Conservation (phyloP, 495 filamentous ascomycete species). For the Talaromyces liani region DNA sequence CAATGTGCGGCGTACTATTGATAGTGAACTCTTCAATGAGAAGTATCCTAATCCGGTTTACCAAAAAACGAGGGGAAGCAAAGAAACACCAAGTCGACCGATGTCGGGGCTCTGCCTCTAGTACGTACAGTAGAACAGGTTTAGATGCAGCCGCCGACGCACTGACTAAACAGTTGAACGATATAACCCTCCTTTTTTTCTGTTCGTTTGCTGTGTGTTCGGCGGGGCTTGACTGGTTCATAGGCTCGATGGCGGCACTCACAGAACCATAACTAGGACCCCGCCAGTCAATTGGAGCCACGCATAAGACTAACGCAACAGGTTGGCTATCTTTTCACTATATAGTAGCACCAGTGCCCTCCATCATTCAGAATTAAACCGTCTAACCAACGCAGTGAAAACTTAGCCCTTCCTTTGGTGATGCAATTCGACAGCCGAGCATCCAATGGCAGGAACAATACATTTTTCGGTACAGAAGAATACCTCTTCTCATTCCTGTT, state of each 20-base stretch:
- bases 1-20: neutral
- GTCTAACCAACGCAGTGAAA: neutral
- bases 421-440: neutral
- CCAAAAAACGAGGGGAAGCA: neutral
- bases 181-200: neutral
- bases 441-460: neutral
- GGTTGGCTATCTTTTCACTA: neutral
- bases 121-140: neutral
- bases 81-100: neutral
- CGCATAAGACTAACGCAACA: constrained; percentile 11
- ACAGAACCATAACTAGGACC: neutral
- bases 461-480: neutral
- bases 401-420: neutral
- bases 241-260: neutral
- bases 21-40: neutral
- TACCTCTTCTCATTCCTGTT: neutral
- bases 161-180: neutral
- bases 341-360: neutral
- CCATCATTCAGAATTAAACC: neutral
- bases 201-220: neutral
- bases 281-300: constrained; percentile 12
- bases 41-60: neutral
- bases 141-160: neutral
- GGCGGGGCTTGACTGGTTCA: neutral
- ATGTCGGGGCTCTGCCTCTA: neutral